A percentile compares a stretch with the other conserved stretches of the same genome.
phyloP scores from a whole-genome alignment of 495 filamentous ascomycete species.

The Neurospora africana region DNA sequence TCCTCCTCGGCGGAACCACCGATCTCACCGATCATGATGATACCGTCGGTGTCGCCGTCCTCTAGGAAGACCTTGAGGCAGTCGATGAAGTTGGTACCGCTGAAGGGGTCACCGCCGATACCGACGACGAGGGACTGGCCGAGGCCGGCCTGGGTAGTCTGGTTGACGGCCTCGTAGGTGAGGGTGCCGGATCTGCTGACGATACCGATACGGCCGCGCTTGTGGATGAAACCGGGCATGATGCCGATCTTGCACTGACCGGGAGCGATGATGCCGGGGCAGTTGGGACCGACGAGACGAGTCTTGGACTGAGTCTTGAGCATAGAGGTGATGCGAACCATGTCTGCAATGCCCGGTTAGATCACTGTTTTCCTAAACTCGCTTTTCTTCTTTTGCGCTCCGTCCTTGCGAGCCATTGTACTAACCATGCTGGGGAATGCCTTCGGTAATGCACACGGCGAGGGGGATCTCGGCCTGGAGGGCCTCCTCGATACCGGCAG shows the following conservation, averaged over 20 bases:
- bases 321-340: constrained; percentile 98
- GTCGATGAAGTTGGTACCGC: constrained; percentile 98
- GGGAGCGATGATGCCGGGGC: constrained; percentile 92
- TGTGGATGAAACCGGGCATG: constrained; percentile 99
- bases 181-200: constrained; percentile 96
- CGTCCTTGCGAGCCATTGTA: background rate
- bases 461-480: constrained; percentile 85
- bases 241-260: constrained; percentile 99
- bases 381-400: background rate
- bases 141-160: constrained; percentile 92
- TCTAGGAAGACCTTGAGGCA: constrained; percentile 93
- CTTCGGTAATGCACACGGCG: constrained; percentile 96
- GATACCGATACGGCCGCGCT: constrained; percentile 96
- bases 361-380: background rate
- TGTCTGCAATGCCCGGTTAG: constrained; percentile 48
- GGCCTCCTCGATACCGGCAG: constrained; percentile 93
- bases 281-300: constrained; percentile 92
- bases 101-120: constrained; percentile 98
- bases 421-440: constrained; percentile 91
- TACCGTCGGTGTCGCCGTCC: constrained; percentile 94
- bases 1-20: constrained; percentile 97
- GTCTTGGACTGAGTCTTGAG: constrained; percentile 97
- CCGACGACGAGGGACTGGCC: constrained; percentile 97
- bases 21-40: constrained; percentile 99
- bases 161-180: constrained; percentile 99